Conservation (phyloP, 495 filamentous ascomycete species). For the Evernia prunastri region DNA sequence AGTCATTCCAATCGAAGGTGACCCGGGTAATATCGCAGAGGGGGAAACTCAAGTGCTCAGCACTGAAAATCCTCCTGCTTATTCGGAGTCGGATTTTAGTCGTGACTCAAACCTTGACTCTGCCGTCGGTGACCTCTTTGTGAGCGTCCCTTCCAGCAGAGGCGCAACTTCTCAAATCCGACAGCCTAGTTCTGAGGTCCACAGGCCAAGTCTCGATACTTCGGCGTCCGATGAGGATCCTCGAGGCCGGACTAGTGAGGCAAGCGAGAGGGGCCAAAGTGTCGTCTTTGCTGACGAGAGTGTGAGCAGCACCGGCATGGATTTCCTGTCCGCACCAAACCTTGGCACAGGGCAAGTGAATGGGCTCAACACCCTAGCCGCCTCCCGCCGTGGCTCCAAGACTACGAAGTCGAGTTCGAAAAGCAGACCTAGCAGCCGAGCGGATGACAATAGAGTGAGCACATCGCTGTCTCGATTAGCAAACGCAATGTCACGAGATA, state of each 20-base stretch:
- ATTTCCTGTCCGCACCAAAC: neutral
- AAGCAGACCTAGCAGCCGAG: slow-evolving; percentile 62
- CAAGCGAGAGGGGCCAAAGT: slow-evolving; percentile 16
- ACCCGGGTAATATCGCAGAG: slow-evolving; percentile 48
- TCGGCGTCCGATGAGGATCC: slow-evolving; percentile 13
- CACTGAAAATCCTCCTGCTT: slow-evolving; percentile 51
- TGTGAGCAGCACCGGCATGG: slow-evolving; percentile 5
- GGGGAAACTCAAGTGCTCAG: slow-evolving; percentile 47
- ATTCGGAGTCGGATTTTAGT: slow-evolving; percentile 43
- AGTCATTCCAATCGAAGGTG: slow-evolving; percentile 75
- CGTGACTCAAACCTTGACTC: slow-evolving; percentile 32
- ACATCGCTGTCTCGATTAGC: slow-evolving; percentile 59
- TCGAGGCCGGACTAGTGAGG: slow-evolving; percentile 21
- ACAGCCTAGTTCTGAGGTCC: slow-evolving; percentile 23
- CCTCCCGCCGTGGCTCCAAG: slow-evolving; percentile 56
- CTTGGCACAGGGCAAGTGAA: slow-evolving; percentile 26
- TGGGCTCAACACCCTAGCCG: slow-evolving; percentile 41
- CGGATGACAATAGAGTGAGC: slow-evolving; percentile 60
- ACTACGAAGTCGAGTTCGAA: slow-evolving; percentile 48
- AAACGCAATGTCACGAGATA: slow-evolving; percentile 46
- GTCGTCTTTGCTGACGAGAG: slow-evolving; percentile 9
- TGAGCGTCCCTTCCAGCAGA: neutral
- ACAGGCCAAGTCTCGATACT: slow-evolving; percentile 33
- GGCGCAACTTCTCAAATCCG: neutral
- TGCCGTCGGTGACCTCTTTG: slow-evolving; percentile 12